These are phyloP conservation scores for Colletotrichum sp. DNA, from an alignment of 2,329 filamentous ascomycete genomes.

Conservation along the genomic window DNA sequence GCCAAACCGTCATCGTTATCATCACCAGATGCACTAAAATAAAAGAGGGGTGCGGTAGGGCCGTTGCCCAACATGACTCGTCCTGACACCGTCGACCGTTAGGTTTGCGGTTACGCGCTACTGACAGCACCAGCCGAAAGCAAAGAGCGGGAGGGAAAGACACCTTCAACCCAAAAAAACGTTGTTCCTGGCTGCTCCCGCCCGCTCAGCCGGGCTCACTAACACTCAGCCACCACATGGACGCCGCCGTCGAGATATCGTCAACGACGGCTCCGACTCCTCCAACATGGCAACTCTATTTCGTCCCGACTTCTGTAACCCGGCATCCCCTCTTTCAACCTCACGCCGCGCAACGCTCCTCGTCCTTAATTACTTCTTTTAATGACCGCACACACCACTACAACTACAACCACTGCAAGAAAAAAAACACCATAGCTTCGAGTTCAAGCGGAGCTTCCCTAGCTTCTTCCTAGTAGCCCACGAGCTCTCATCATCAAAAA, in stretches of 20 bases:
- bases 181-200: not conserved
- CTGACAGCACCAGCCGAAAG: constrained; percentile 3
- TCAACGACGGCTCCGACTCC: not conserved
- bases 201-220: not conserved
- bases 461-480: not conserved
- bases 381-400: not conserved
- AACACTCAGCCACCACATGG: not conserved
- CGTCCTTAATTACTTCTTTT: not conserved
- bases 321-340: not conserved
- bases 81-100: constrained; percentile 11
- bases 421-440: not conserved
- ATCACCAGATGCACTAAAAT: not conserved
- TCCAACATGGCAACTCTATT: not conserved
- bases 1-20: not conserved
- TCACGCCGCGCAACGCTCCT: constrained; percentile 2
- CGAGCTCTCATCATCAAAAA: not conserved
- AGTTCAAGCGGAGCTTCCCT: constrained; percentile 5
- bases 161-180: not conserved
- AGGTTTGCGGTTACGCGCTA: constrained; percentile 12
- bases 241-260: not conserved
- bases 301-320: constrained; percentile 3
- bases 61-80: constrained; percentile 17
- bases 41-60: not conserved
- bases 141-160: not conserved
- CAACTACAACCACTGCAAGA: not conserved